Evolutionary conservation across 345 rosid species (phyloP), one percentile per base, ranked within the genome.

Genomic region (Eutrema yunnanense): DNA sequence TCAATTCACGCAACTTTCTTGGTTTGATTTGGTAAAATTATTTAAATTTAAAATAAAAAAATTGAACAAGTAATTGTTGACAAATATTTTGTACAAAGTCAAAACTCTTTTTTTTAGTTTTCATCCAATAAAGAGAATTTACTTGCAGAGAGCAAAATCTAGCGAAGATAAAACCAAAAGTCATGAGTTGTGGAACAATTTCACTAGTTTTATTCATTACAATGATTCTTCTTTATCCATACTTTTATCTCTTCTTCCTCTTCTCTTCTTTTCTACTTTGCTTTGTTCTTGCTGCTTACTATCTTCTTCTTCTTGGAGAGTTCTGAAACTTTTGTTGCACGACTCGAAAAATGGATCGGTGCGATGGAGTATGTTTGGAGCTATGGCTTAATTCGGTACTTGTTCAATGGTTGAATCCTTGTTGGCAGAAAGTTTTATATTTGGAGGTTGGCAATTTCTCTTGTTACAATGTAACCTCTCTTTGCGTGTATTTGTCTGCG

Each of bases 281-380:
- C 16, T 57, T 65, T 47, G 2, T 55, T 57, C 43, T 55, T 48
- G 36, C 59, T 65, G 58, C 46, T 38, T 73, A 56, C 43, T 56
- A 38, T 72, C 62, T 60, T 65, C 32, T 65, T 46, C 13, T 72
- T 65, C 52, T 65, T 57, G 78, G 78, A 36, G 66, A 73, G 47
- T 73, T 48, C 53, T 73, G 49, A 73, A 33, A 22, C 19, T 43
- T 19, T 14, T 12, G 6, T 26, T 7, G 16, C 33, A 64, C 36
- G 48, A 46, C 2, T 32, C 43, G 10, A 40, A 34, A 51, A 71
- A 62, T 13, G 38, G 48, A 44, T 43, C 13, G 40, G 13, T 62
- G 14, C 13, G 2, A 48, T 41, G 44, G 43, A 41, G 44, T 3
- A 11, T 11, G 16, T 53, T 22, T 53, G 16, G 16, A 12, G 58